These are phyloP conservation scores for Sporothrix sp. DNA, from an alignment of 2,329 filamentous ascomycete species.

Conservation along the genomic window DNA sequence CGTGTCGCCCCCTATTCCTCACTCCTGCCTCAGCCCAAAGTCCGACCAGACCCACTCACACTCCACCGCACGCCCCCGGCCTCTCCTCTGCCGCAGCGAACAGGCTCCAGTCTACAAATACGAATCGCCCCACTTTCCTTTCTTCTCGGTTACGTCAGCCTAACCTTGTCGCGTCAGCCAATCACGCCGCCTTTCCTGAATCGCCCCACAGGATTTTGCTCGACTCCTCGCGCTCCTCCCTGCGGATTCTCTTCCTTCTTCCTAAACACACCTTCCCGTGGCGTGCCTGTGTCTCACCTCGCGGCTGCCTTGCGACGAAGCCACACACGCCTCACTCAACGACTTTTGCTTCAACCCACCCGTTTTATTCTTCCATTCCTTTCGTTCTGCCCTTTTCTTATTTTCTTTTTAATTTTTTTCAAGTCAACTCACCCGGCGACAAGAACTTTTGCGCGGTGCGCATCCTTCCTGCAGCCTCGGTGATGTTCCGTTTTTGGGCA, in stretches of 20 bases:
- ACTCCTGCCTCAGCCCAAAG: neutral
- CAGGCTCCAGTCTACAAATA: constrained; percentile 10
- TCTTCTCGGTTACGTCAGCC: constrained; percentile 20
- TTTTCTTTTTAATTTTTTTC: neutral
- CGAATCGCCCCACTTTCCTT: constrained; percentile 1
- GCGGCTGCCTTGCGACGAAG: constrained; percentile 18
- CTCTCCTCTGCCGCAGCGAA: neutral
- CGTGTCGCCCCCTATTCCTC: constrained; percentile 6
- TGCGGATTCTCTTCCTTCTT: neutral
- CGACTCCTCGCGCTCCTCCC: neutral
- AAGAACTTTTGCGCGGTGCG: constrained; percentile 8
- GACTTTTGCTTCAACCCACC: constrained; percentile 1
- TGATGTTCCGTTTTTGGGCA: constrained; percentile 57
- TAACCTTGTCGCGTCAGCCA: constrained; percentile 18
- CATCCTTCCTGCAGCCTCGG: constrained; percentile 27
- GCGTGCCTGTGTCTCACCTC: constrained; percentile 14
- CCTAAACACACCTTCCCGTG: constrained; percentile 6
- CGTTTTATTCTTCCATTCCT: neutral
- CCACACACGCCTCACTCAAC: too few species aligned
- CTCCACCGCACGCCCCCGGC: neutral
- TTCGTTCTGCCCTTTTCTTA: constrained; percentile 1
- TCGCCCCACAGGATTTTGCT: constrained; percentile 8
- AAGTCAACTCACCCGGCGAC: neutral
- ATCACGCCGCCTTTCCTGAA: constrained; percentile 1
- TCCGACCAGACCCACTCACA: constrained; percentile 12